phyloP scores from a whole-genome alignment of 495 filamentous ascomycete species.

The Neurospora discreta region DNA sequence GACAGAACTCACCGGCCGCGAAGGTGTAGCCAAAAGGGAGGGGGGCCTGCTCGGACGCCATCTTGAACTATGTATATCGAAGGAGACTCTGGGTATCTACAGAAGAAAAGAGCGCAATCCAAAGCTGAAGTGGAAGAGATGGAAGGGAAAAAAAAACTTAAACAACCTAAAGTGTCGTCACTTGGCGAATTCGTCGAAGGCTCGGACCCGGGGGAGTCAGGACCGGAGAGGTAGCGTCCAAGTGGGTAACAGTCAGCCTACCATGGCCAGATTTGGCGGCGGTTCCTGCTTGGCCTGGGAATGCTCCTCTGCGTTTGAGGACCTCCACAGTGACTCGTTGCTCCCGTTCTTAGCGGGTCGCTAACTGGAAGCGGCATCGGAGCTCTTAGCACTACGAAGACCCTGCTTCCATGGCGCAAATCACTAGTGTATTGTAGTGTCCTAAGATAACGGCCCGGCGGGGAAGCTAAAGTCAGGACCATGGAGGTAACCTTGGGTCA shows the following conservation, averaged over 20 bases:
- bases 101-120: conserved; percentile 5
- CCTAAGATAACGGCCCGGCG: neutral
- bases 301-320: neutral
- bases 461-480: neutral
- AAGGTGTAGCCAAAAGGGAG: conserved; percentile 26
- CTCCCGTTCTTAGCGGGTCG: neutral
- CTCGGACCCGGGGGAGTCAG: neutral
- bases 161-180: neutral
- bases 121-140: neutral
- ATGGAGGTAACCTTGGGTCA: too few relatives aligned
- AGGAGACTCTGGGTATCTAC: too few relatives aligned
- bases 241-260: neutral
- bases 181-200: neutral
- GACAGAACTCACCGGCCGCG: conserved; percentile 19
- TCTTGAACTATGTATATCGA: conserved; percentile 6
- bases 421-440: neutral
- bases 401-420: neutral
- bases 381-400: neutral
- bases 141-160: neutral
- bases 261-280: neutral
- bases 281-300: neutral
- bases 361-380: neutral
- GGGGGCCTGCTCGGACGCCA: conserved; percentile 21
- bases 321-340: neutral
- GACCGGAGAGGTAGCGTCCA: neutral